These are phyloP conservation scores for Tilletia caries DNA, from an alignment of 1,284 basidiomycete genomes.

Conservation along the genomic window DNA sequence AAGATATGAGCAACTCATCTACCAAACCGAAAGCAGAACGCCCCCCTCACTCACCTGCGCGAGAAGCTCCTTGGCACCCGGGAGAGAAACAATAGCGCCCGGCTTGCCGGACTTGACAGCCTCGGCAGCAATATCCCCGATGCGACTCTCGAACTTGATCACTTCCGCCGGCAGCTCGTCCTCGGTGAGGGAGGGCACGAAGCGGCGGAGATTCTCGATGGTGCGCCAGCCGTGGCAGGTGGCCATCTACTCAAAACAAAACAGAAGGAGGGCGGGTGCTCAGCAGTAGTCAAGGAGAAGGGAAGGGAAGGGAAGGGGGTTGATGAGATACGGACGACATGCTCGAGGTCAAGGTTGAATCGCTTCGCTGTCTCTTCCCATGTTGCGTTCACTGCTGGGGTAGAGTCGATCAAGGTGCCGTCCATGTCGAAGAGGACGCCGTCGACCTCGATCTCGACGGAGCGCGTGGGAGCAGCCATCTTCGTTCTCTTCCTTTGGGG, in stretches of 20 bases:
- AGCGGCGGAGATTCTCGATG: conserved; percentile 46
- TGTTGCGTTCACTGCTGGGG: conserved; percentile 49
- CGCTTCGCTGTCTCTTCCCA: conserved; percentile 44
- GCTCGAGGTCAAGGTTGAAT: conserved; percentile 46
- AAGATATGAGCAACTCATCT: too few species aligned
- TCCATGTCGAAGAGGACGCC: conserved; percentile 52
- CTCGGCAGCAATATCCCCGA: conserved; percentile 44
- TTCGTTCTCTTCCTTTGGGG: neutral
- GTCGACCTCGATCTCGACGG: conserved; percentile 23
- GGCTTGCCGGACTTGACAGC: conserved; percentile 16
- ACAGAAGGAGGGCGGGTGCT: neutral
- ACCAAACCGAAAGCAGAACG: too few species aligned
- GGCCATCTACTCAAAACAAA: neutral
- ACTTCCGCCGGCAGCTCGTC: conserved; percentile 38
- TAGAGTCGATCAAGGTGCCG: conserved; percentile 51
- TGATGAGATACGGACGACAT: conserved; percentile 35
- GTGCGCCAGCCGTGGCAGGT: conserved; percentile 48
- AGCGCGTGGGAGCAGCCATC: neutral
- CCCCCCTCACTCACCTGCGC: conserved; percentile 23
- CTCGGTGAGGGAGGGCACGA: conserved; percentile 41
- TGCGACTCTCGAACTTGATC: conserved; percentile 44
- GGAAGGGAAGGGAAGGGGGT: neutral
- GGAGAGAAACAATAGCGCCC: conserved; percentile 49
- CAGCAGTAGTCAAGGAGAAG: neutral
- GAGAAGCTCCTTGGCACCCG: conserved; percentile 44